Evolutionary conservation across 2,329 filamentous ascomycete species (phyloP).

Genomic region (Cytospora paraplurivora): DNA sequence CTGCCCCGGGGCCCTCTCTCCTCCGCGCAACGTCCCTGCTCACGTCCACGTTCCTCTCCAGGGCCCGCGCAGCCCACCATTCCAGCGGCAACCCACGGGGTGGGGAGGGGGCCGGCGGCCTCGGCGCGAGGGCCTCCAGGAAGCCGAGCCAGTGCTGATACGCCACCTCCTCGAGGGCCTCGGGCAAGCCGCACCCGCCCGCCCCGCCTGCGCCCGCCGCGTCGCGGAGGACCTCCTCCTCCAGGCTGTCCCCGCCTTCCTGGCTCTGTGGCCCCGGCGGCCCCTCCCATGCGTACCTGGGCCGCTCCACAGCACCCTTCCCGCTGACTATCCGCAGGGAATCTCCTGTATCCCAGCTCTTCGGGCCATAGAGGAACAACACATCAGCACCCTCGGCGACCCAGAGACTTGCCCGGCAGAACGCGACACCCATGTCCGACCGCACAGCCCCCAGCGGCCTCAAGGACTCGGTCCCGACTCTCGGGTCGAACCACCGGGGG

Average conservation of each 20-base stretch:
- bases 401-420: conserved; percentile 43
- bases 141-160: conserved; percentile 42
- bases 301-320: conserved; percentile 10
- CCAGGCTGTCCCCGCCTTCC: no score
- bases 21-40: conserved; percentile 16
- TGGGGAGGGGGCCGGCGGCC: no score
- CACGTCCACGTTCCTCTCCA: conserved; percentile 42
- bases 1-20: neutral
- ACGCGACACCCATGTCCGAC: conserved; percentile 33
- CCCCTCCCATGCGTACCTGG: no score
- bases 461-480: conserved; percentile 22
- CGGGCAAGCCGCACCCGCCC: no score
- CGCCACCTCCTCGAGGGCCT: conserved; percentile 33
- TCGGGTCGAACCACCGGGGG: no score
- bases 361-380: conserved; percentile 38
- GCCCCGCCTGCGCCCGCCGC: no score
- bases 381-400: conserved; percentile 34
- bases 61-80: conserved; percentile 37
- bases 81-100: no score
- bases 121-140: conserved; percentile 37
- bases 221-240: no score
- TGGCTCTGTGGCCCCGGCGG: no score
- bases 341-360: conserved; percentile 31
- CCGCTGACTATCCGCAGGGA: conserved; percentile 31
- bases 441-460: conserved; percentile 28